Evolutionary conservation across 495 filamentous ascomycete species (phyloP), one percentile per base, ranked within the genome.

Genomic region (Aspergillus cavernicola): DNA sequence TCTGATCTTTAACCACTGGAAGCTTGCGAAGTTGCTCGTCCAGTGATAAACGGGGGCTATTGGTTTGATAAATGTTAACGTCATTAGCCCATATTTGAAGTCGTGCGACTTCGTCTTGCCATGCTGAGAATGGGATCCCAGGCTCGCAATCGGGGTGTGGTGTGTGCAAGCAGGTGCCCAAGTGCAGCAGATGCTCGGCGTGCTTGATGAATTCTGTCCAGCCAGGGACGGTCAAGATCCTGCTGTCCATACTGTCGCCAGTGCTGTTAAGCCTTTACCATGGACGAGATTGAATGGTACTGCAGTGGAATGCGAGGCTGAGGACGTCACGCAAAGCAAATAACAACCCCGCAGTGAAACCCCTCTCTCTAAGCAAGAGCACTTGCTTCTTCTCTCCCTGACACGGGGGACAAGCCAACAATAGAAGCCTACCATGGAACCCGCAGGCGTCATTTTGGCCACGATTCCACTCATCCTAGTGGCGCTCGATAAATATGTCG

Each of bases 71-170:
- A 11, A 49, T 5, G 12, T 22, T 32, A 37, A 49, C n/a, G 12
- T 49, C 22, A 4, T 38, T 19, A 28, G 32, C 33, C 45, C 45
- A 49, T 19, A 38, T 16, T 37, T 32, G 45, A 7, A 49, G 45
- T 5, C 45, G 45, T 38, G 19, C 45, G 12, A 49, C 13, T 37
- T 49, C 45, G 6, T 49, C 33, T 6, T 38, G 45, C 45, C 32
- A 49, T 26, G 45, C 32, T 8, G 19, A 37, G 13, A 49, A 13
- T 12, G 42, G 45, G 2, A 49, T 24, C 12, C 19, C 19, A 26
- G 12, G 19, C n/a, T 49, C 32, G 2, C 9, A 11, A 15, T 38
- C 19, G 26, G 24, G 8, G 15, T 24, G 12, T 20, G 2, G 9
- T 9, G 12, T 10, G 6, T 4, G 18, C 3, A n/a, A n/a, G n/a